Percentiles rank a stretch among this genome's conserved stretches.
Conservation (phyloP, 2,329 filamentous ascomycete species). For the Aspergillus pseudonomiae region DNA sequence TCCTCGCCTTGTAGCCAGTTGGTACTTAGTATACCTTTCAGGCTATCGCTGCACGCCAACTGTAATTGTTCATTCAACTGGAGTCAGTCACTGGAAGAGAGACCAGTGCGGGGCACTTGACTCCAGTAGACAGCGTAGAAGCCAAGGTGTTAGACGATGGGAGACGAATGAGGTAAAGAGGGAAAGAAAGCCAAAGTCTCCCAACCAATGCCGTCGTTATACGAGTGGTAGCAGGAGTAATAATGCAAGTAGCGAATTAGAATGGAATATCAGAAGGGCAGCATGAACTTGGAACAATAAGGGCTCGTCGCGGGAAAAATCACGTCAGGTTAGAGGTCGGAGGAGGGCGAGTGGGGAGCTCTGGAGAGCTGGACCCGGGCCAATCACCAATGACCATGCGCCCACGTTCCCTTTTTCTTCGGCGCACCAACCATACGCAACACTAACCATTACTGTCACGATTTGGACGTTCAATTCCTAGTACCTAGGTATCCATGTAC, state of each 20-base stretch:
- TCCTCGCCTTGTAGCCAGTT: not conserved
- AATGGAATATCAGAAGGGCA: slow-evolving; percentile 4
- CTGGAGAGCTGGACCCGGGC: slow-evolving; percentile 21
- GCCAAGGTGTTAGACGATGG: not conserved
- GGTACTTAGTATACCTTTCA: not conserved
- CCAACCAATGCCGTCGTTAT: not conserved
- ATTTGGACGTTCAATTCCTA: too few species aligned
- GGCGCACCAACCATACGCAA: not conserved
- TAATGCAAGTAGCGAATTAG: slow-evolving; percentile 1
- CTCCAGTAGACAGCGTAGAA: slow-evolving; percentile 5
- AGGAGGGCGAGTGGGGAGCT: slow-evolving; percentile 21
- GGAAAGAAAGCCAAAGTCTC: slow-evolving; percentile 2
- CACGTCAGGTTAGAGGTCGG: slow-evolving; percentile 12
- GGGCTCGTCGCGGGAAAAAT: slow-evolving; percentile 4
- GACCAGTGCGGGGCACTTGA: slow-evolving; percentile 14
- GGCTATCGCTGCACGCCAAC: not conserved
- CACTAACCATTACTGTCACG: not conserved
- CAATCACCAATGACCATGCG: slow-evolving; percentile 17
- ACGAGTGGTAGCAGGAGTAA: not conserved
- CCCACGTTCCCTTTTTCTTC: slow-evolving; percentile 20
- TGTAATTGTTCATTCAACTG: slow-evolving; percentile 1
- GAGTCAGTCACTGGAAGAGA: slow-evolving; percentile 12
- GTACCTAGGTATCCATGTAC: too few species aligned
- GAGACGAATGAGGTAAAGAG: slow-evolving; percentile 7
- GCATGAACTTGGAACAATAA: not conserved